Percentiles rank a stretch among this genome's conserved stretches.
These are phyloP conservation scores for Blastobotrys arbuscula DNA, from an alignment of 1,139 yeast species.

Conservation along the genomic window DNA sequence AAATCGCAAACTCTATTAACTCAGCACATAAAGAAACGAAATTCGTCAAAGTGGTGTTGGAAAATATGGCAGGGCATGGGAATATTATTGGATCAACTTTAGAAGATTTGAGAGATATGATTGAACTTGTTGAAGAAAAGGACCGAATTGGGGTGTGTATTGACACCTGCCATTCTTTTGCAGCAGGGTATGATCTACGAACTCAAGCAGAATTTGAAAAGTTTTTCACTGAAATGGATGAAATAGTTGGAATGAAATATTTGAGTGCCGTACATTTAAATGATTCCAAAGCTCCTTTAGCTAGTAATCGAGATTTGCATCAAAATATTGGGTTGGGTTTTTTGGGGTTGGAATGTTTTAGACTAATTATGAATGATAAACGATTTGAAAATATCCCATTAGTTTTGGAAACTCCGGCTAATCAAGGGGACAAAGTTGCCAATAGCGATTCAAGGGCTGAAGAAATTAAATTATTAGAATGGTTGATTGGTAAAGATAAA, in stretches of 20 bases:
- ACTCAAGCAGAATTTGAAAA: constrained; percentile 48
- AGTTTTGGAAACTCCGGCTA: constrained; percentile 82
- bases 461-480: constrained; percentile 65
- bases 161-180: constrained; percentile 93
- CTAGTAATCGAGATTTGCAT: constrained; percentile 86
- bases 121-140: constrained; percentile 70
- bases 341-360: constrained; percentile 76
- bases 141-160: constrained; percentile 86
- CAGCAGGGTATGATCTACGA: constrained; percentile 91
- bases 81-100: constrained; percentile 78
- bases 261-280: constrained; percentile 79
- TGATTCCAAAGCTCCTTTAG: constrained; percentile 91
- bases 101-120: constrained; percentile 70
- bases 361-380: constrained; percentile 65
- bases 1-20: constrained; percentile 74
- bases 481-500: constrained; percentile 51
- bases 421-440: constrained; percentile 34
- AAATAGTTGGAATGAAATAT: constrained; percentile 65
- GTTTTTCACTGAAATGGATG: constrained; percentile 74
- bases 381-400: constrained; percentile 66
- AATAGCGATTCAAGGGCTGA: constrained; percentile 59
- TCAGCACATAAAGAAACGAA: constrained; percentile 65
- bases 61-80: constrained; percentile 98
- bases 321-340: constrained; percentile 88
- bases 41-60: constrained; percentile 82